Evolutionary conservation across 2,329 filamentous ascomycete species (phyloP), one percentile per base, ranked within the genome.

Genomic region (Calonectria hawksworthii): DNA sequence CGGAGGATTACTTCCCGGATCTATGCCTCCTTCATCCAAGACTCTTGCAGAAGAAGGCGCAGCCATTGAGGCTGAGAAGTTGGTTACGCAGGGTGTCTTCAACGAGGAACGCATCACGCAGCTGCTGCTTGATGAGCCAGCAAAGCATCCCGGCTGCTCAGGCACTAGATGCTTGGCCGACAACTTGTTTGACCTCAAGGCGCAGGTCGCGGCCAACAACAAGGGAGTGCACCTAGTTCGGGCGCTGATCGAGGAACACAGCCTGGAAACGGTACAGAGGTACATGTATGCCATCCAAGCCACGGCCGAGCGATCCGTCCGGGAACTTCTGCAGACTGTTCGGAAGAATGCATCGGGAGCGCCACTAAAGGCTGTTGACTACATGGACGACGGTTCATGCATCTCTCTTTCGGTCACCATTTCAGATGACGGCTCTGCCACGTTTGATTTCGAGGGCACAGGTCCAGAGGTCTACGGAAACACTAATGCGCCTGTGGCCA

Each of bases 371-470:
- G 84, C 85, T 2, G 73, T 78, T 14, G 91, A 44, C 81, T 95
- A 93, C 86, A 97, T 98, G 94, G 95, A 98, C 82, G 95, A 98
- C 80, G 95, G 95, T 41, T 94, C 91, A 16, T 94, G 94, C 0
- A 97, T 98, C 80, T 87, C 89, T 67, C 89, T 98, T 6, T 93
- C 92, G 70, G 90, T 98, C 47, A 93, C 91, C 11, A 98, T 98
- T 78, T 91, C 96, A 80, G 89, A 90, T 0, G 89, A 92, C 1
- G 95, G 95, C 50, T 94, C 94, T 76, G 95, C 95, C 0, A 87
- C 93, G 0, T 98, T 97, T 82, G 83, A 85, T 74, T 85, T 85
- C 47, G 78, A 77, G 7, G 83, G 83, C 44, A 85, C 83, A 1
- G 82, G 82, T 0, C 76, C 78, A 16, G 80, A 85, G 68, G 79